These are phyloP conservation scores for Tephrocybe sp. DNA, from an alignment of 768 basidiomycete genomes.

Conservation along the genomic window DNA sequence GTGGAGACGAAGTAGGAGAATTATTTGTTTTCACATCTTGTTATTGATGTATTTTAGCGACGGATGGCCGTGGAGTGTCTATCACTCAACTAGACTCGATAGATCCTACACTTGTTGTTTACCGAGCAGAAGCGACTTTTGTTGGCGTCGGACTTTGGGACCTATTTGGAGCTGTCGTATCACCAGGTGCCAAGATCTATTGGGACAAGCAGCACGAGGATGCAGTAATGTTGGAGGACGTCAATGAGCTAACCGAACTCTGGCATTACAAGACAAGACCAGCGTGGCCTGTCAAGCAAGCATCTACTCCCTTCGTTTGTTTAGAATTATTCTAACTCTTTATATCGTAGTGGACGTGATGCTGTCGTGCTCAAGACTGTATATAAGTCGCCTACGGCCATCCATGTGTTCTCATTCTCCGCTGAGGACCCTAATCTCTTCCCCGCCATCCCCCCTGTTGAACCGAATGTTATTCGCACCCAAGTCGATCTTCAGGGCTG, in stretches of 20 bases:
- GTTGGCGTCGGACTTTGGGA: conserved; percentile 97
- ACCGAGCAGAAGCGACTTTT: conserved; percentile 95
- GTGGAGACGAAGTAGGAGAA: conserved; percentile 77
- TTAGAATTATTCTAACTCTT: conserved; percentile 10
- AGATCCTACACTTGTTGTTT: conserved; percentile 94
- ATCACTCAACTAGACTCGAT: conserved; percentile 96
- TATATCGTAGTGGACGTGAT: conserved; percentile 73
- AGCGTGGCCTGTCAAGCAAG: conserved; percentile 92
- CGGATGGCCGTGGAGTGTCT: conserved; percentile 87
- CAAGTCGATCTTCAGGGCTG: conserved; percentile 99
- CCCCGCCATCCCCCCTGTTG: conserved; percentile 63
- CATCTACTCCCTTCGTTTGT: conserved; percentile 13
- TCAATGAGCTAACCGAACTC: conserved; percentile 86
- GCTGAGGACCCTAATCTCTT: conserved; percentile 89
- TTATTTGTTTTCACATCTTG: conserved; percentile 11
- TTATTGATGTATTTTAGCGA: conserved; percentile 42
- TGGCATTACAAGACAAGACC: conserved; percentile 94
- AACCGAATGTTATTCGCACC: conserved; percentile 82
- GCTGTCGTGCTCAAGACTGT: conserved; percentile 90
- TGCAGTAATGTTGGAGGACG: conserved; percentile 81
- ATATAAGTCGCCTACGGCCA: conserved; percentile 93
- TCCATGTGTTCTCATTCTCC: conserved; percentile 95
- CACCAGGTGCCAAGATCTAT: conserved; percentile 75
- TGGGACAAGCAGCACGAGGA: conserved; percentile 95
- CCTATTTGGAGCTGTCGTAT: conserved; percentile 83